Base-by-base conservation (phyloP, 805 yeast species). In the Nakazawaea holstii region DNA sequence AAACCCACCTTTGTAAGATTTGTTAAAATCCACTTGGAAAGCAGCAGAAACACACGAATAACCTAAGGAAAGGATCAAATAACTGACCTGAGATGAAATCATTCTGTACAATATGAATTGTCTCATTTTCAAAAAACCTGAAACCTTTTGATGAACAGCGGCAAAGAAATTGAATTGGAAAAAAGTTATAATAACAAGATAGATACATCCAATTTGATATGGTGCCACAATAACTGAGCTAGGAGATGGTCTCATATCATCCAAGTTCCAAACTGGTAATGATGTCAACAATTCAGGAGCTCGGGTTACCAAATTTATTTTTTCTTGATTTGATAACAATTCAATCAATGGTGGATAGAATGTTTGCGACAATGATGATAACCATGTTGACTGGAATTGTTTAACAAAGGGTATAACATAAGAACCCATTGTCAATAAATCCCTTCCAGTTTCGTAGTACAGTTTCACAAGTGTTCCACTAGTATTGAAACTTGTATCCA, bases 161-260 rank as follows among this genome's bases (percentile, higher is more conserved):
- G 65, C 67, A 59, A 81, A 82, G 60, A 82, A 73, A 14, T 62
- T 75, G 59, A 84, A 73, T 52, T 80, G 82, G 72, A 86, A 80
- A 58, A 86, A 80, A 6, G 90, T 77, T 45, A 84, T 61, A 58
- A 84, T 75, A 57, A 84, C 74, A 59, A 82, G 66, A 61, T 79
- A 84, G 57, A 84, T 79, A 55, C 82, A 68, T 31, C 91, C 92
- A 49, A 81, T 84, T 59, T 84, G 89, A 13, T 78, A 68, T 2
- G 89, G 87, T 0, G 87, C 89, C 15, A 73, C 54, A 2, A 79
- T 60, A 2, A 77, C 76, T 1, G 76, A 67, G 52, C 74, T 65
- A 2, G 64, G 59, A 45, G 68, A 70, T 1, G 82, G 83, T 8
- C 76, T 69, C 43, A 69, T 55, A 55, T 84, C 89, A 3, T 56